Conservation (phyloP, 108 stramenopile species). For the Fragilariopsis cylindrus region DNA sequence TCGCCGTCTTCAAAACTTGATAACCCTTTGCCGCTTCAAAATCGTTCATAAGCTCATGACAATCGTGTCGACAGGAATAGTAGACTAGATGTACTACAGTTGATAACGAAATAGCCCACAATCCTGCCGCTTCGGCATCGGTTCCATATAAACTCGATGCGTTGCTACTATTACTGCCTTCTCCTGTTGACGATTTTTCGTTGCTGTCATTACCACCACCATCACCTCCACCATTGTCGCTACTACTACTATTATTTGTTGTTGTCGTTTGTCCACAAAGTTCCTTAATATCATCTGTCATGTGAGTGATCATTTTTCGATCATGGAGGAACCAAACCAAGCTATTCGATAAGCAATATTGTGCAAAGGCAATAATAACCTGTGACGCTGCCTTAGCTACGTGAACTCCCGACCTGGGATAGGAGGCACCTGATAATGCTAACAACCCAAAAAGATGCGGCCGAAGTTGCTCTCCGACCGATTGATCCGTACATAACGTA, state of each 20-base stretch:
- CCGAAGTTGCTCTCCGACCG: conserved; percentile 90
- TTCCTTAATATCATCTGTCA: conserved; percentile 94
- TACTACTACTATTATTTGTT: not conserved
- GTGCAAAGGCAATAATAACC: conserved; percentile 84
- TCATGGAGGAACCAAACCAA: conserved; percentile 93
- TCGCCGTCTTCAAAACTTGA: conserved; percentile 77
- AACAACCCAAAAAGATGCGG: conserved; percentile 92
- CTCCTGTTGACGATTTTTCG: too few relatives aligned
- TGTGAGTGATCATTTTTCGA: conserved; percentile 90
- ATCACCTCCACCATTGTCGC: conserved; percentile 17
- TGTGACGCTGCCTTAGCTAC: conserved; percentile 84
- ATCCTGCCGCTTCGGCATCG: conserved; percentile 78
- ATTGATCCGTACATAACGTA: conserved; percentile 75
- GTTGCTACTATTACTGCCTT: conserved; percentile 5
- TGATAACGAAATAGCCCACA: conserved; percentile 84
- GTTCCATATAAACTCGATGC: conserved; percentile 66
- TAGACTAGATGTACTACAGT: conserved; percentile 81
- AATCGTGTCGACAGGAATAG: conserved; percentile 67
- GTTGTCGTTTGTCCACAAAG: conserved; percentile 63
- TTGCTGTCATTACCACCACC: not conserved
- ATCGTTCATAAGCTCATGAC: conserved; percentile 82
- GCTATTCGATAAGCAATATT: conserved; percentile 73
- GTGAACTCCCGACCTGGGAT: conserved; percentile 83
- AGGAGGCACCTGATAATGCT: conserved; percentile 84
- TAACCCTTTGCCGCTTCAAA: conserved; percentile 89